Base-by-base conservation (phyloP, 805 yeast genomes). In the Teunomyces pallodes region DNA sequence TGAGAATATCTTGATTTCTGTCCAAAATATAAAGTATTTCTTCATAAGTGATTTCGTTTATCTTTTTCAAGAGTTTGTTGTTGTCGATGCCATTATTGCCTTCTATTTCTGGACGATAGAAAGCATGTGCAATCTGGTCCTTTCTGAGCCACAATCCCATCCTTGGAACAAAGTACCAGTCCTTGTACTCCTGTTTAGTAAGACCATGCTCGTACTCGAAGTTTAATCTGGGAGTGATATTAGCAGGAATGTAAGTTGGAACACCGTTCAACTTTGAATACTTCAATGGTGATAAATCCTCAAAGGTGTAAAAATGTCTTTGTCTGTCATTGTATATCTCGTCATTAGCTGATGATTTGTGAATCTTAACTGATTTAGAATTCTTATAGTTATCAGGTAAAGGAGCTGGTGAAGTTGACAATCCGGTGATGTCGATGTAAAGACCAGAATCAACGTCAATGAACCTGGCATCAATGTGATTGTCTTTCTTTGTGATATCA, bases 111-210 rank as follows among this genome's bases (percentile, higher is more conserved):
- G 58, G 57, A 30, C 61, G 43, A 47, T 60, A 66, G 17, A 56
- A 51, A 41, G 51, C 50, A 39, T 65, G 47, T 33, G 53, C 55
- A 3, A 55, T 55, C 28, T 62, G 62, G 20, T 45, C 47, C 2
- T 81, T 52, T 90, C 90, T 85, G 28, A 77, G 59, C 42, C 87
- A 64, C 39, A 84, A 57, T 46, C 81, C 81, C 1, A 38, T 36
- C 66, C 58, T 31, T 53, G 81, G 80, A 5, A 83, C 46, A 54
- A 71, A 85, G 1, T 72, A 59, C 50, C 75, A 75, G 1, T 65
- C 70, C 20, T 67, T 60, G 60, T 66, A 82, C 9, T 61, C 59
- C 9, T 60, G 49, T 24, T 45, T 47, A 5, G 46, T 36, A 16
- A 65, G 42, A 0, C 72, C 70, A n/a, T 52, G 53, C 5, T 59